Conservation (phyloP, 345 rosid genomes). For the Eucalyptus albens region DNA sequence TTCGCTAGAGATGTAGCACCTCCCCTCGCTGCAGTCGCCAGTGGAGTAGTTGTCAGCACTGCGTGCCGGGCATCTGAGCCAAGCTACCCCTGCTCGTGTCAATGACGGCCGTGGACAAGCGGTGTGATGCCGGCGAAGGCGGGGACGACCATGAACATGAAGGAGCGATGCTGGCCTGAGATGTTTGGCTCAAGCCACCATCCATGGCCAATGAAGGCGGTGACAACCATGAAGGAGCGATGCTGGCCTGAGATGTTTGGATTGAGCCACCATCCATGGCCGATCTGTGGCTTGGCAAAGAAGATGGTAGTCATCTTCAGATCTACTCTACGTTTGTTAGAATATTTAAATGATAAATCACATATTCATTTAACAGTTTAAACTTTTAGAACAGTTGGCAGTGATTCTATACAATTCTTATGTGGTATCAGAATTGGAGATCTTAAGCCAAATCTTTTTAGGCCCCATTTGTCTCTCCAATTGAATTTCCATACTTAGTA, state of each 20-base stretch:
- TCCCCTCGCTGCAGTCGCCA: not conserved
- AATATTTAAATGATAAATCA: no score
- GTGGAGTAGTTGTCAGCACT: not conserved
- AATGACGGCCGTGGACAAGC: not conserved
- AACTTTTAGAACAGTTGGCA: rapidly evolving
- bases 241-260: not conserved
- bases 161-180: not conserved
- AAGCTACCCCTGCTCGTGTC: not conserved
- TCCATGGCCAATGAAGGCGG: not conserved
- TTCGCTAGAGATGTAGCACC: not conserved
- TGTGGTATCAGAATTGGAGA: rapidly evolving
- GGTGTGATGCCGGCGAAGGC: not conserved
- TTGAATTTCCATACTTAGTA: no score
- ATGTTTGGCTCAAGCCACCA: not conserved
- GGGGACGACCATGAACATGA: not conserved
- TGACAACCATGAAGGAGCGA: not conserved
- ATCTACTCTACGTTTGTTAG: not conserved
- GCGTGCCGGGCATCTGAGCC: not conserved
- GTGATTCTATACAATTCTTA: rapidly evolving
- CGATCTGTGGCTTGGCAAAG: not conserved
- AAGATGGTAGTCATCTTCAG: not conserved
- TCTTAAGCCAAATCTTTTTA: no score
- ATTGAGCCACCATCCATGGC: not conserved
- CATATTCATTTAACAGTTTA: no score
- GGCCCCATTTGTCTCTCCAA: no score